These are phyloP conservation scores for Mucuna pruriens DNA, from an alignment of 306 rosid species.

Conservation along the genomic window DNA sequence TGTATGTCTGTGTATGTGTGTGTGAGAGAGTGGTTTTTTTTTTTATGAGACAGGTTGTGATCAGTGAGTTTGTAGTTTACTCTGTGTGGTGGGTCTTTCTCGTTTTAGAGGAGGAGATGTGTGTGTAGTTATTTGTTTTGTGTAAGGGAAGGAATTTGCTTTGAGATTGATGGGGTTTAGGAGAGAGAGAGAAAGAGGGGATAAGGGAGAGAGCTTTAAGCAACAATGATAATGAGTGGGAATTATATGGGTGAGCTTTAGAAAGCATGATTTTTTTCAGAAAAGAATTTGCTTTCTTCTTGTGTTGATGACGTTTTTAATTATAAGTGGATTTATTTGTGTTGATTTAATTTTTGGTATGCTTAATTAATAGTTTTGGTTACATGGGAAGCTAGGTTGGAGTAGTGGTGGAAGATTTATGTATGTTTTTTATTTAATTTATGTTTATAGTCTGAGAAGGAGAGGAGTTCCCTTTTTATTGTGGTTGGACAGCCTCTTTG, in stretches of 20 bases:
- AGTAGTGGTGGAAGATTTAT: not conserved
- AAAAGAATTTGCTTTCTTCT: constrained; percentile 57
- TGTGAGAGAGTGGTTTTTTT: not conserved
- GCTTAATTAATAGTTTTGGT: not conserved
- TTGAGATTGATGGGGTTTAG: constrained; percentile 42
- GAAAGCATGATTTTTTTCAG: constrained; percentile 57
- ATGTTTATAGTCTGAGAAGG: not conserved
- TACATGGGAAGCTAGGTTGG: not conserved
- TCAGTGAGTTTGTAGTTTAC: constrained; percentile 42
- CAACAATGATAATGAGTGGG: constrained; percentile 94
- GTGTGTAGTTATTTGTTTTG: not conserved
- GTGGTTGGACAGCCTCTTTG: constrained; percentile 95
- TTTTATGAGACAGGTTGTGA: constrained; percentile 39
- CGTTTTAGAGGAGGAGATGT: constrained; percentile 24
- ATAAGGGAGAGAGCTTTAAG: constrained; percentile 65
- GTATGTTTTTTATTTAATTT: not conserved
- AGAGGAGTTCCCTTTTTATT: constrained; percentile 46
- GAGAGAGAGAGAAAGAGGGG: constrained; percentile 33
- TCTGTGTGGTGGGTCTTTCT: constrained; percentile 49
- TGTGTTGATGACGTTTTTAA: constrained; percentile 30
- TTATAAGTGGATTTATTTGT: constrained; percentile 3
- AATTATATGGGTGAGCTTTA: constrained; percentile 83
- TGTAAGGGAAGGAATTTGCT: constrained; percentile 40
- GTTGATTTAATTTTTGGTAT: constrained; percentile 5
- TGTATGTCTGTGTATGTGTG: not conserved